Percentiles rank a stretch among this genome's conserved stretches.
These are phyloP conservation scores for Metarhizium album DNA, from an alignment of 2,329 filamentous ascomycete genomes.

Conservation along the genomic window DNA sequence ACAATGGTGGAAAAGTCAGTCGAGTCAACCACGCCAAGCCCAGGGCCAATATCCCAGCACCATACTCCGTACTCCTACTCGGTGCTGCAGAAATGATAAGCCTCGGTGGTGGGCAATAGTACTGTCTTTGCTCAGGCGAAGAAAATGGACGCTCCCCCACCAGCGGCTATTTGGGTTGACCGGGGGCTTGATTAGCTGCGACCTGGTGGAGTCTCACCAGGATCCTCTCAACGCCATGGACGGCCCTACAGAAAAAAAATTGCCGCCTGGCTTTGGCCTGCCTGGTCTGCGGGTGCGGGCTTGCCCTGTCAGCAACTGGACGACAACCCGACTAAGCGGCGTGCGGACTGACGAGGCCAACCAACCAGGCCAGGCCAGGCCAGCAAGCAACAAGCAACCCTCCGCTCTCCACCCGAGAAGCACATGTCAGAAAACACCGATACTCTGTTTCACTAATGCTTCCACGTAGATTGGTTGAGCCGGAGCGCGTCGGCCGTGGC, in stretches of 20 bases:
- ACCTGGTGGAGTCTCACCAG: slow-evolving; percentile 11
- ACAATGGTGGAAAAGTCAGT: slow-evolving; percentile 3
- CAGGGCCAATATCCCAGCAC: neutral
- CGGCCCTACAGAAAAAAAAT: slow-evolving; percentile 1
- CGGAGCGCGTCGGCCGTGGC: neutral
- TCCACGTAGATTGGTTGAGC: neutral
- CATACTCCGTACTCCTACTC: too few relatives aligned
- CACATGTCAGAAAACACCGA: slow-evolving; percentile 16
- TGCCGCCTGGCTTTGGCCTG: too few relatives aligned
- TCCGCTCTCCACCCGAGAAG: slow-evolving; percentile 4
- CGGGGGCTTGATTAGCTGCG: slow-evolving; percentile 4
- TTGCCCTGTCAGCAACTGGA: neutral
- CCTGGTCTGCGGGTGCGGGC: neutral
- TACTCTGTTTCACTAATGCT: neutral
- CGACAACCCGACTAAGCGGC: neutral
- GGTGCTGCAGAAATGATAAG: neutral
- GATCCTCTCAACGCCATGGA: slow-evolving; percentile 3
- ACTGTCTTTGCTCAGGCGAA: neutral
- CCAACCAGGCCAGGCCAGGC: neutral
- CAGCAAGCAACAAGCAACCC: neutral
- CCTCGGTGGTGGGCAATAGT: slow-evolving; percentile 4
- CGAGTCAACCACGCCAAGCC: slow-evolving; percentile 3
- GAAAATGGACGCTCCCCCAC: neutral
- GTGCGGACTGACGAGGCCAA: neutral
- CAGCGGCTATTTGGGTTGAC: slow-evolving; percentile 8